Evolutionary conservation across 1,284 basidiomycete species (phyloP), one percentile per base, ranked within the genome.

Genomic region (Heterobasidion occidentale): DNA sequence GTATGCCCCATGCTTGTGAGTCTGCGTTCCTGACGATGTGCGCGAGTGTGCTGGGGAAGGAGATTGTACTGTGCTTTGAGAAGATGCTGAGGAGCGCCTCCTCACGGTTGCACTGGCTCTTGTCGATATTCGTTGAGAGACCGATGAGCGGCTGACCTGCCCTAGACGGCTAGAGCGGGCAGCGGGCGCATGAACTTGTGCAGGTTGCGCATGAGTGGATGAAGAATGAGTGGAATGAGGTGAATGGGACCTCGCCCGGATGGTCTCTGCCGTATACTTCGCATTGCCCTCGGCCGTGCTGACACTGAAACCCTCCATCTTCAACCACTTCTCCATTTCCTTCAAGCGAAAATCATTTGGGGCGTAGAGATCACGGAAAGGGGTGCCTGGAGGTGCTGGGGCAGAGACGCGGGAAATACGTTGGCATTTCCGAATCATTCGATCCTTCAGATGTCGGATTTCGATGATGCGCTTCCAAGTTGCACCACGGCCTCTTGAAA

Each of bases 311-410:
- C 73, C 70, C 36, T 78, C 71, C 33, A 67, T 64, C 58, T 73
- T 74, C 64, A 86, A 80, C 86, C 86, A 88, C 56, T 80, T 81
- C 63, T 88, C 86, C 78, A 88, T 86, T 67, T 87, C 86, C 69
- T 86, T 87, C 45, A 88, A 68, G 33, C 85, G 77, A 65, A 89
- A 88, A 66, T 89, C 86, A 38, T 77, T 65, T 1, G 86, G 84
- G 0, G 86, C 85, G 51, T 84, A 74, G 46, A 86, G 70, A 9
- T 83, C 82, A 59, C 83, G 79, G 66, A 86, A 86, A 47, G 58
- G 56, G 71, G 54, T 60, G 68, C 59, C 65, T 63, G 66, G 70
- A 7, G 71, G 17, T 19, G 49, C 67, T 46, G 70, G 63, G 12
- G 73, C 70, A 52, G 67, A 64, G 60, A 69, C 74, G 61, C 67